Evolutionary conservation across 768 basidiomycete genomes (phyloP).

Genomic region (Mycena crocata): DNA sequence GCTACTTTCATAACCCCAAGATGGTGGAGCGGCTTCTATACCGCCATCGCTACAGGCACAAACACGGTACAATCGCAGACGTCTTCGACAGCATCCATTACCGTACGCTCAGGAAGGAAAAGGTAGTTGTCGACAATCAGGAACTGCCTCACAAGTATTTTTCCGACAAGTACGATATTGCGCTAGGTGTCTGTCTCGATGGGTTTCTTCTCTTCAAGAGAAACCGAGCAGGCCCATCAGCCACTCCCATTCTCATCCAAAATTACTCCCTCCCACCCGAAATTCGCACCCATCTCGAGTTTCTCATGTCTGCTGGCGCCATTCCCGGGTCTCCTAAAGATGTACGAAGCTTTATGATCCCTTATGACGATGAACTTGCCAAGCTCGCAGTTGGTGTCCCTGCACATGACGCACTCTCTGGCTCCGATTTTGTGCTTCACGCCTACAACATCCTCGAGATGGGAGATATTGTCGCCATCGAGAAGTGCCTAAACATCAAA

Average conservation of each 20-base stretch:
- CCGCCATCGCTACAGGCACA: slow-evolving; percentile 23
- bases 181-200: slow-evolving; percentile 45
- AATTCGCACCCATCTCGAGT: not conserved
- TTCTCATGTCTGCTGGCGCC: not conserved
- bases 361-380: slow-evolving; percentile 6
- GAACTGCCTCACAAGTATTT: slow-evolving; percentile 47
- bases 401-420: not conserved
- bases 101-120: slow-evolving; percentile 27
- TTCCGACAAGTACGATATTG: slow-evolving; percentile 50
- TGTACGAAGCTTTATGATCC: not conserved
- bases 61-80: slow-evolving; percentile 40
- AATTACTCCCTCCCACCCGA: not conserved
- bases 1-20: too few relatives aligned
- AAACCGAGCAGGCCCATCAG: not conserved
- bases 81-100: slow-evolving; percentile 51
- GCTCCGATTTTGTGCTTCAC: slow-evolving; percentile 3
- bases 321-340: slow-evolving; percentile 6
- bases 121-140: slow-evolving; percentile 44
- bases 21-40: slow-evolving; percentile 29
- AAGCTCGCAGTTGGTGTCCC: slow-evolving; percentile 1
- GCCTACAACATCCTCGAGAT: slow-evolving; percentile 41
- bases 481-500: slow-evolving; percentile 46
- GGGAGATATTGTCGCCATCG: slow-evolving; percentile 48
- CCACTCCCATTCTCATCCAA: not conserved
- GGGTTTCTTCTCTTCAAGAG: not conserved